Evolutionary conservation across 495 filamentous ascomycete genomes (phyloP), one percentile per base, ranked within the genome.

Genomic region (Daldinia vernicosa): DNA sequence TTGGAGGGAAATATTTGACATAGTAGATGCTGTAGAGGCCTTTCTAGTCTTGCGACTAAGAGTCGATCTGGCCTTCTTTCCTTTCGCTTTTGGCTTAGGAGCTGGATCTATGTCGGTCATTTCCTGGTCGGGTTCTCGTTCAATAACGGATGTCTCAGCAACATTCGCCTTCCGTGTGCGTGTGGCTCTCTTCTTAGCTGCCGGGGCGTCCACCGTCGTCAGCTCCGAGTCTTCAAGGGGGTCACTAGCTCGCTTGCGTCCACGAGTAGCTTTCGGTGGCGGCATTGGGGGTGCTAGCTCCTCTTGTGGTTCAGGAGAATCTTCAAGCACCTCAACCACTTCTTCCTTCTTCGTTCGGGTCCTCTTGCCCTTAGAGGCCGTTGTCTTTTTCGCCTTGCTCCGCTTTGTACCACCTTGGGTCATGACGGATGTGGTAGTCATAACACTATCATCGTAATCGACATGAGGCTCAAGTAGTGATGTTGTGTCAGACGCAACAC

Each of bases 171-270:
- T 79, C 45, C 83, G 86, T 28, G 74, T 81, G 19, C 89, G 84
- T 14, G 85, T 90, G 3, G 86, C 86, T 59, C 90, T 85, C 72
- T 90, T 89, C 78, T 95, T 95, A 0, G 85, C 76, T 9, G 89
- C 85, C 9, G 91, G 88, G 0, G 78, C 78, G 24, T 86, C 82
- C n/a, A 84, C 66, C 15, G 78, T 72, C 60, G 74, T 78, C 66
- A 79, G 39, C 1, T 30, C 75, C 6, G 76, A 76, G n/a, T 85
- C 83, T 17, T 84, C 82, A 47, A 88, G 76, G 11, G 87, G 84
- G 24, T 90, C 89, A 73, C 89, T 93, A 24, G 80, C 78, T 60
- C 92, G 82, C 72, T 95, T 95, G 70, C 85, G 89, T 15, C 88
- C 87, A 51, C 84, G 81, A 6, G 83, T 77, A 14, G 79, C 70